Conservation (phyloP, 1,284 basidiomycete genomes). For the Puccinia hordei region DNA sequence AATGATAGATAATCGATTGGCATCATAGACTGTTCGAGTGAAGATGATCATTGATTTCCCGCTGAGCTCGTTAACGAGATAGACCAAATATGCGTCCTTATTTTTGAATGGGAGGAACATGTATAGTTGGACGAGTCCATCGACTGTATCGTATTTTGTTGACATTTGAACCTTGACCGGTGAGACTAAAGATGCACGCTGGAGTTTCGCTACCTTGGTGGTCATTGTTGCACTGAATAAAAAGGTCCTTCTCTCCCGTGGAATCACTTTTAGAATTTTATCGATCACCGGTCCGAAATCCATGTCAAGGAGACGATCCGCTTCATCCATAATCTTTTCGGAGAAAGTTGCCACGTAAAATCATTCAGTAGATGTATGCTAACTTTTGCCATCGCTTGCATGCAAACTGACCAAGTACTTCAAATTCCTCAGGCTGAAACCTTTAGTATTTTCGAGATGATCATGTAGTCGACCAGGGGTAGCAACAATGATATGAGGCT, state of each 20-base stretch:
- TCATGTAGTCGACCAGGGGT: conserved; percentile 94
- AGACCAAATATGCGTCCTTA: conserved; percentile 89
- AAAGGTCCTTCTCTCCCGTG: conserved; percentile 90
- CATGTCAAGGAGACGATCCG: conserved; percentile 93
- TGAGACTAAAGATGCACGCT: conserved; percentile 90
- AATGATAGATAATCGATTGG: conserved; percentile 84
- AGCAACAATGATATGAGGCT: conserved; percentile 93
- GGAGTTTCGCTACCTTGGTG: conserved; percentile 95
- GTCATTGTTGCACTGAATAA: conserved; percentile 99
- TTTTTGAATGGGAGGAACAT: conserved; percentile 87
- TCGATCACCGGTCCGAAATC: conserved; percentile 97
- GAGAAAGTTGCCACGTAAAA: background rate
- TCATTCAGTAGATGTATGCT: background rate
- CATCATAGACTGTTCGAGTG: conserved; percentile 91
- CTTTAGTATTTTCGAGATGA: conserved; percentile 97
- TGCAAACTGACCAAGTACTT: conserved; percentile 76
- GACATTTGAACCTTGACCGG: conserved; percentile 94
- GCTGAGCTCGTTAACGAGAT: conserved; percentile 83
- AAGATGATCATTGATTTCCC: conserved; percentile 96
- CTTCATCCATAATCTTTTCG: conserved; percentile 87
- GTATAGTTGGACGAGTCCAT: conserved; percentile 93
- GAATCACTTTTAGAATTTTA: conserved; percentile 93
- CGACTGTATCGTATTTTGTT: conserved; percentile 96
- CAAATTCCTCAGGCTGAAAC: conserved; percentile 82
- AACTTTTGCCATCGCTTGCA: background rate